Conservation (phyloP, 2,329 filamentous ascomycete species). For the Neonectria faginata region DNA sequence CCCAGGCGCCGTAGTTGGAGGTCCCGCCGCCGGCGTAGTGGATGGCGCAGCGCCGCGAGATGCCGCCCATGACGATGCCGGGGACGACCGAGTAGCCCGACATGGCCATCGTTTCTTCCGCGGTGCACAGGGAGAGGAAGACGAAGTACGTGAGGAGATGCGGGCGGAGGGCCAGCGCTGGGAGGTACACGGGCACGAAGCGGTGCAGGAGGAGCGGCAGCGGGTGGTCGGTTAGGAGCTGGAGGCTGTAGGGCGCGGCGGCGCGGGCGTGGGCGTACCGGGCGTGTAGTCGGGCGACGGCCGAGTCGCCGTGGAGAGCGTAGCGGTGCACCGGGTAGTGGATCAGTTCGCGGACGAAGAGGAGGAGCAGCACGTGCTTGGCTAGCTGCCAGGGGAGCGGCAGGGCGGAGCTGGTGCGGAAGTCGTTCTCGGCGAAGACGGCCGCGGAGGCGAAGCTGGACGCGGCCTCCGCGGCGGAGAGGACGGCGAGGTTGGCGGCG, state of each 20-base stretch:
- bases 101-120: constrained; percentile 75
- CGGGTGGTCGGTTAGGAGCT: constrained; percentile 76
- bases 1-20: constrained; percentile 73
- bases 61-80: constrained; percentile 65
- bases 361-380: constrained; percentile 60
- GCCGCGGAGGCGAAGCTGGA: constrained; percentile 53
- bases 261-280: constrained; percentile 63
- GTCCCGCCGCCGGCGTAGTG: constrained; percentile 68
- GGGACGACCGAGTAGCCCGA: constrained; percentile 74
- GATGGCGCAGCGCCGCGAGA: constrained; percentile 55
- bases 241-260: constrained; percentile 70
- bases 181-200: constrained; percentile 74
- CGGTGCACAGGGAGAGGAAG: constrained; percentile 70
- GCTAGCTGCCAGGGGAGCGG: constrained; percentile 66
- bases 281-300: constrained; percentile 57
- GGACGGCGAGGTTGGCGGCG: constrained; percentile 58
- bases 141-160: constrained; percentile 80
- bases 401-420: constrained; percentile 61
- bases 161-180: constrained; percentile 72
- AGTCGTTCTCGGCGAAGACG: constrained; percentile 55
- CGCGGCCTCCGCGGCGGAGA: constrained; percentile 58
- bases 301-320: constrained; percentile 68
- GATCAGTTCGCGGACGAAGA: constrained; percentile 65
- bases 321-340: constrained; percentile 81
- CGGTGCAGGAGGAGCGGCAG: constrained; percentile 71